Conservation (phyloP, 495 filamentous ascomycete genomes). For the Hapsidospora chrysogenum region DNA sequence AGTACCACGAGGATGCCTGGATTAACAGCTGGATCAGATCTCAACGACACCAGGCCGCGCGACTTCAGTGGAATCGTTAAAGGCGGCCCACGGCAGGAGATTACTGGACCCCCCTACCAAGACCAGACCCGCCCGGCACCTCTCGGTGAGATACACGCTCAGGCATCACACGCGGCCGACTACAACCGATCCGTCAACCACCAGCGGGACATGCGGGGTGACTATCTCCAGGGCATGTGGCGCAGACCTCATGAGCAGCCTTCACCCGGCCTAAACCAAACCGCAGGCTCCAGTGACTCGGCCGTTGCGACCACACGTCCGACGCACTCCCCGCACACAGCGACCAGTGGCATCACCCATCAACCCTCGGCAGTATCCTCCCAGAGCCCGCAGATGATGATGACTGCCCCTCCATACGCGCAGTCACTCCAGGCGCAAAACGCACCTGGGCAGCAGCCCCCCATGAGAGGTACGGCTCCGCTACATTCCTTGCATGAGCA, state of each 20-base stretch:
- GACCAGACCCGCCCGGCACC: slow-evolving; percentile 69
- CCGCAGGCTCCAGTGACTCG: slow-evolving; percentile 22
- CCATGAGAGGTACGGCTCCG: slow-evolving; percentile 33
- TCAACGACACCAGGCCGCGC: slow-evolving; percentile 59
- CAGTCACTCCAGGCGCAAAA: slow-evolving; percentile 35
- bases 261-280: slow-evolving; percentile 20
- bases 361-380: slow-evolving; percentile 26
- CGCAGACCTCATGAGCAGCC: slow-evolving; percentile 60
- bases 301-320: slow-evolving; percentile 27
- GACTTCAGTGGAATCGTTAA: slow-evolving; percentile 76
- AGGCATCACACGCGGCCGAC: slow-evolving; percentile 76
- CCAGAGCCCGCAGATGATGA: slow-evolving; percentile 40
- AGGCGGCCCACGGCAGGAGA: slow-evolving; percentile 59
- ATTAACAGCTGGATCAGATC: slow-evolving; percentile 63
- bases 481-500: slow-evolving; percentile 24
- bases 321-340: slow-evolving; percentile 30
- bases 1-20: slow-evolving; percentile 60
- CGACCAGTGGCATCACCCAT: slow-evolving; percentile 19
- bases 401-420: slow-evolving; percentile 32
- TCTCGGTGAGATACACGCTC: slow-evolving; percentile 69
- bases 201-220: slow-evolving; percentile 54
- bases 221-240: slow-evolving; percentile 66
- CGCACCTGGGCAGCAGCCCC: slow-evolving; percentile 25
- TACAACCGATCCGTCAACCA: slow-evolving; percentile 70
- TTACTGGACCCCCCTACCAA: slow-evolving; percentile 76